Percentiles rank a stretch among this genome's conserved stretches.
These are phyloP conservation scores for Rhynchospora breviuscula DNA, from an alignment of 176 grass and related monocot species.

Conservation along the genomic window DNA sequence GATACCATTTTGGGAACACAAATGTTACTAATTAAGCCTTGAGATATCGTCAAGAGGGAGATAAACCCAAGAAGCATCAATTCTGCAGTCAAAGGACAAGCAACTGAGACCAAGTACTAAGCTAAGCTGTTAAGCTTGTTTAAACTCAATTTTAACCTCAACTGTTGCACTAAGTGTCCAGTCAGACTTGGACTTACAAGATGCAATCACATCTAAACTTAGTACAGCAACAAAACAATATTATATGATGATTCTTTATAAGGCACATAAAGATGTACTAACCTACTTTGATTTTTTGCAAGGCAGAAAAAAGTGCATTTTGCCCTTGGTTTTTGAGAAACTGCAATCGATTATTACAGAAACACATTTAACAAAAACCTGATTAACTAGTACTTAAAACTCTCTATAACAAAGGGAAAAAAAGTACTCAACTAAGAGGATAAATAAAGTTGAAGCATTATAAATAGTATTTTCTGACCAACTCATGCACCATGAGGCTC, in stretches of 20 bases:
- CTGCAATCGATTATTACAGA: constrained; percentile 27
- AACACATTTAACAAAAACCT: constrained; percentile 15
- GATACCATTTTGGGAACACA: constrained; percentile 55
- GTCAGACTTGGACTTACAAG: not conserved
- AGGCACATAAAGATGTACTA: not conserved
- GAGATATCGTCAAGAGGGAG: constrained; percentile 75
- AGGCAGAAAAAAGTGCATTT: constrained; percentile 49
- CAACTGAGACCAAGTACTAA: constrained; percentile 10
- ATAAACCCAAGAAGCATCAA: constrained; percentile 96
- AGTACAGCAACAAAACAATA: not conserved
- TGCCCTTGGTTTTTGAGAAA: constrained; percentile 34
- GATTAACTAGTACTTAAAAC: not conserved
- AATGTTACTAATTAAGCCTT: constrained; percentile 45
- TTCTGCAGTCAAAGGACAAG: constrained; percentile 46
- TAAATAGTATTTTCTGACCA: not conserved
- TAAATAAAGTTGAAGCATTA: not conserved
- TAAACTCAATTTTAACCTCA: constrained; percentile 8
- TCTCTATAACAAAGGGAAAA: not conserved
- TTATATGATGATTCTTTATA: not conserved
- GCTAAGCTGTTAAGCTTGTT: not conserved
- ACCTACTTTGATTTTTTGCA: constrained; percentile 77
- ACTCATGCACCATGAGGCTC: not conserved
- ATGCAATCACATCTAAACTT: not conserved
- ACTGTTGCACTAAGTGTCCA: not conserved
- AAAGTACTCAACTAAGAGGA: not conserved